Conservation (phyloP, 1,139 yeast genomes). For the Sugiyamaella castrensis region DNA sequence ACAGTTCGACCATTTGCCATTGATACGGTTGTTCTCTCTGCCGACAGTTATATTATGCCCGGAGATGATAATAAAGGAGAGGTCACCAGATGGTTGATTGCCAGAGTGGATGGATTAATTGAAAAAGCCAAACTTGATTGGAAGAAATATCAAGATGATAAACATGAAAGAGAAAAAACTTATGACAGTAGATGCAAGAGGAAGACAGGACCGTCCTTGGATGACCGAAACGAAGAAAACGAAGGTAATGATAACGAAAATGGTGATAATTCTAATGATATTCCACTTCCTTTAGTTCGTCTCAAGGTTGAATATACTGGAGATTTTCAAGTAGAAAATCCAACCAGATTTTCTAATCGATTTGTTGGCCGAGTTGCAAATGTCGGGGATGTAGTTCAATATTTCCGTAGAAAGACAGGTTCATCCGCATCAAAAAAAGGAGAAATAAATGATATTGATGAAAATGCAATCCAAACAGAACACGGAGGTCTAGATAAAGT, state of each 20-base stretch:
- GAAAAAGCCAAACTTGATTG: conserved; percentile 55
- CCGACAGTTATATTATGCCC: conserved; percentile 53
- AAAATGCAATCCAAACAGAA: conserved; percentile 19
- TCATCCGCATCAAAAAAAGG: background rate
- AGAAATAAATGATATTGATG: conserved; percentile 1
- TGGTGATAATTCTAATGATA: conserved; percentile 20
- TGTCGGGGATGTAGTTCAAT: conserved; percentile 76
- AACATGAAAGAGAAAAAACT: too few species aligned
- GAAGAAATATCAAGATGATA: conserved; percentile 33
- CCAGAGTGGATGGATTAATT: conserved; percentile 66
- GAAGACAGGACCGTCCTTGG: too few species aligned
- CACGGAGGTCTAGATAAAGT: conserved; percentile 39
- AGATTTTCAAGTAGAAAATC: conserved; percentile 87
- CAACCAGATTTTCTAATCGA: conserved; percentile 80
- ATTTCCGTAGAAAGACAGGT: conserved; percentile 48
- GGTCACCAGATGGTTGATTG: conserved; percentile 58
- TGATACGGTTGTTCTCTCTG: conserved; percentile 57
- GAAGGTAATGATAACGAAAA: conserved; percentile 28
- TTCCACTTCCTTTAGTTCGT: conserved; percentile 76
- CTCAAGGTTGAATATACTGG: conserved; percentile 86
- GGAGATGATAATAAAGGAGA: conserved; percentile 62
- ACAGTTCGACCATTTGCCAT: conserved; percentile 83
- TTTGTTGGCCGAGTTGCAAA: conserved; percentile 93
- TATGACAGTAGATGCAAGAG: too few species aligned
- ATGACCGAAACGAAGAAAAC: too few species aligned